Evolutionary conservation across 495 filamentous ascomycete species (phyloP).

Genomic region (Penicillium parvum): DNA sequence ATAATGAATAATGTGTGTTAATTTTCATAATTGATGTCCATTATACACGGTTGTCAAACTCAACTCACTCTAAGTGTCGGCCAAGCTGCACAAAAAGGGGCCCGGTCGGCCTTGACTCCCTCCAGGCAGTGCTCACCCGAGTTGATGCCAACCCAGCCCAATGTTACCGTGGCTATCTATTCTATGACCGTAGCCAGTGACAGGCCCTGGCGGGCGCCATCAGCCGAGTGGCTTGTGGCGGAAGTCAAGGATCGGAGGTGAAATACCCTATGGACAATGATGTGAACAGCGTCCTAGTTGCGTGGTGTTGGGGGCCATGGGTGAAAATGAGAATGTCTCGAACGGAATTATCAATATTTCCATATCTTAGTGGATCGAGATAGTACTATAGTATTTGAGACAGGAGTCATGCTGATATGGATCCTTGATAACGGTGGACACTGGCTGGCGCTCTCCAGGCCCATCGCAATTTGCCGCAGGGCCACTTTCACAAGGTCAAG

Average conservation of each 20-base stretch:
- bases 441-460: not conserved
- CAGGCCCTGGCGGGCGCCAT: constrained; percentile 14
- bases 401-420: not conserved
- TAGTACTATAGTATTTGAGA: too few relatives aligned
- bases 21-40: too few relatives aligned
- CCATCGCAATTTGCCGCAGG: not conserved
- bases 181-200: constrained; percentile 18
- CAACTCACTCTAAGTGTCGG: too few relatives aligned
- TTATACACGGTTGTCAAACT: too few relatives aligned
- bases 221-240: constrained; percentile 9
- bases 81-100: too few relatives aligned
- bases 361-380: too few relatives aligned
- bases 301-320: too few relatives aligned
- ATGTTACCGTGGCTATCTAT: constrained; percentile 25
- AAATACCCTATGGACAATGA: too few relatives aligned
- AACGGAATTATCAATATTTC: too few relatives aligned
- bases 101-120: constrained; percentile 3
- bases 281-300: too few relatives aligned
- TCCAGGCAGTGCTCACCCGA: constrained; percentile 4
- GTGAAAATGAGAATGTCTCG: not conserved
- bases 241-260: constrained; percentile 7
- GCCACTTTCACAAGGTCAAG: not conserved
- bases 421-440: not conserved
- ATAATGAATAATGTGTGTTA: too few relatives aligned
- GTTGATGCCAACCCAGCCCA: constrained; percentile 12